Evolutionary conservation across 1,284 basidiomycete genomes (phyloP), one percentile per base, ranked within the genome.

Genomic region (Agroathelia rolfsii): DNA sequence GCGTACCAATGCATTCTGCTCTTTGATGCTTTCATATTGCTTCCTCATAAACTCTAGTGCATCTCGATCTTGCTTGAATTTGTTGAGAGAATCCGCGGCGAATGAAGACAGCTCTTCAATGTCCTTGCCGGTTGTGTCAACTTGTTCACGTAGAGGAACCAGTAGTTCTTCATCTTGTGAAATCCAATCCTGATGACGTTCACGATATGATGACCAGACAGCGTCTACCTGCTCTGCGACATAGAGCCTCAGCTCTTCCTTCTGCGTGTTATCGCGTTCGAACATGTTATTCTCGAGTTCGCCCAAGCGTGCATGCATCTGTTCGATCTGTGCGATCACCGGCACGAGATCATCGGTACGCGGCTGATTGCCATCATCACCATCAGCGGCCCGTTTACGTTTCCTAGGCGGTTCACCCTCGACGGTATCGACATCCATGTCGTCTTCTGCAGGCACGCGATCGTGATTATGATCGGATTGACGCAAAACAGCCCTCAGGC

Each of bases 281-380:
- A 42, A 41, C 24, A 70, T 41, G 32, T 65, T 58, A 39, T 72
- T 69, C 39, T 66, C 51, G 20, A 75, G 43, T 3, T 60, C 54
- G 8, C 37, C 17, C 14, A 69, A 41, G 2, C 50, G 52, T n/a
- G 41, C 60, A n/a, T 43, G 48, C 9, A 75, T 42, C 3, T 40
- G 39, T 22, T 59, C 59, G 15, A 64, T 25, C 10, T 63, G 60
- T 26, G 11, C 41, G 20, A 11, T 44, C 39, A 12, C 40, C 13
- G 2, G 33, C 30, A 2, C 45, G 41, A 4, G 34, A 25, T 28
- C 49, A 7, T 44, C 47, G 6, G 18, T 32, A 24, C 29, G 37
- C 26, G 24, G 14, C 34, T 11, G 6, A 14, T n/a, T n/a, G 5
- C 15, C 17, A 4, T 41, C 37, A 3, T 19, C 31, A 9, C 28